A percentile compares a stretch with the other conserved stretches of the same genome.
phyloP scores from a whole-genome alignment of 495 filamentous ascomycete genomes.

The Hyphodiscus hymeniophilus region DNA sequence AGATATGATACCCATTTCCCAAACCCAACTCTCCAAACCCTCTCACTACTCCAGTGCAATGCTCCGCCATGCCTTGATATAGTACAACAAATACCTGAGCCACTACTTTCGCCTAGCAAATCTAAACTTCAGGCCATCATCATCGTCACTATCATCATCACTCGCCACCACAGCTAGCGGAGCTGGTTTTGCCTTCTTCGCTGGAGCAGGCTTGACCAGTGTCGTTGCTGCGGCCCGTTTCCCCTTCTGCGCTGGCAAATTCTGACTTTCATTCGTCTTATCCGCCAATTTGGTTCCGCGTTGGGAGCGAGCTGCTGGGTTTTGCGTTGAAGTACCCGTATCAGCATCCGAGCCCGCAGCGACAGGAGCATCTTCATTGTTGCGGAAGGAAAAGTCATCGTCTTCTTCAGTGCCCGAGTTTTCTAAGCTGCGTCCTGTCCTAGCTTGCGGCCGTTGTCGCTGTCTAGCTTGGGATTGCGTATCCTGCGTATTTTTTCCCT shows the following conservation, averaged over 20 bases:
- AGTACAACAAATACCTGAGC: too few species aligned
- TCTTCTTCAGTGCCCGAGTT: slow-evolving; percentile 17
- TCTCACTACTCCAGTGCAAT: too few species aligned
- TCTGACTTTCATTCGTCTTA: slow-evolving; percentile 22
- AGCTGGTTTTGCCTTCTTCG: not conserved
- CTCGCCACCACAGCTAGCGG: slow-evolving; percentile 21
- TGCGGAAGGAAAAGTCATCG: slow-evolving; percentile 10
- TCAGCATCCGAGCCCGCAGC: slow-evolving; percentile 20
- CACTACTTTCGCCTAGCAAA: slow-evolving; percentile 13
- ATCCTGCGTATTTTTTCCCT: slow-evolving; percentile 21
- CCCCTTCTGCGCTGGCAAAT: slow-evolving; percentile 6
- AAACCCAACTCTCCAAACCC: slow-evolving; percentile 17
- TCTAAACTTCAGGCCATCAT: slow-evolving; percentile 45
- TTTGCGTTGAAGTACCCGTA: slow-evolving; percentile 16
- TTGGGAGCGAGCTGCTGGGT: slow-evolving; percentile 20
- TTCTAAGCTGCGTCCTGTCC: too few species aligned
- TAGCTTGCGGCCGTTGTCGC: slow-evolving; percentile 18
- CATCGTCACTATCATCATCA: slow-evolving; percentile 40
- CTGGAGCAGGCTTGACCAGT: slow-evolving; percentile 27
- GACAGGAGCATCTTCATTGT: not conserved
- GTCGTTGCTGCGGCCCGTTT: slow-evolving; percentile 30
- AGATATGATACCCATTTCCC: slow-evolving; percentile 17
- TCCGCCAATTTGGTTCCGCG: slow-evolving; percentile 27
- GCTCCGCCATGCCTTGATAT: too few species aligned
- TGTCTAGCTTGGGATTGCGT: slow-evolving; percentile 20